Evolutionary conservation across 1,284 basidiomycete species (phyloP).

Genomic region (Mycena sp.): DNA sequence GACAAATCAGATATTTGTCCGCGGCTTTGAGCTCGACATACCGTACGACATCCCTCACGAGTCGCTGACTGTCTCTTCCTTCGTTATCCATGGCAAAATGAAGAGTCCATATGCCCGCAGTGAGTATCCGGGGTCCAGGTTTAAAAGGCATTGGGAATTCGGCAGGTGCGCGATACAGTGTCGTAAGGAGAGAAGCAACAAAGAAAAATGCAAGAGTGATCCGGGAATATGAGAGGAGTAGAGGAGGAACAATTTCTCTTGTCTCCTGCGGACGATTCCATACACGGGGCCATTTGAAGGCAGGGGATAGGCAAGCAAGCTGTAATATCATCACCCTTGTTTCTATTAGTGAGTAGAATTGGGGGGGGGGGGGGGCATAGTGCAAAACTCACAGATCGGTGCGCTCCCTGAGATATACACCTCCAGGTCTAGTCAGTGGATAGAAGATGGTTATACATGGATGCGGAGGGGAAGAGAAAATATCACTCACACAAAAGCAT

Average conservation of each 20-base stretch:
- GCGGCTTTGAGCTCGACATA: slow-evolving; percentile 38
- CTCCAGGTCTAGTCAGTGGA: slow-evolving; percentile 69
- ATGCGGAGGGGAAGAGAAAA: not conserved
- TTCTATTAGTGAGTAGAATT: not conserved
- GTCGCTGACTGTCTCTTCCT: slow-evolving; percentile 85
- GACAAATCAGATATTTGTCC: slow-evolving; percentile 15
- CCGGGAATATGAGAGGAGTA: slow-evolving; percentile 33
- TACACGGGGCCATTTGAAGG: slow-evolving; percentile 59
- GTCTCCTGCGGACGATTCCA: no score
- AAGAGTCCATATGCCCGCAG: slow-evolving; percentile 94
- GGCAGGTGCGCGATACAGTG: slow-evolving; percentile 62
- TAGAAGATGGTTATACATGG: not conserved
- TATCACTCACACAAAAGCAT: slow-evolving; percentile 78
- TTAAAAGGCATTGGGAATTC: slow-evolving; percentile 67
- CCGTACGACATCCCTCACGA: slow-evolving; percentile 80
- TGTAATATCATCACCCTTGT: slow-evolving; percentile 63
- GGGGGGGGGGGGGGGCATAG: no score
- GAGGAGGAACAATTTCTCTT: not conserved
- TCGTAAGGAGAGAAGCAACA: slow-evolving; percentile 59
- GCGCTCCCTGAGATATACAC: slow-evolving; percentile 81
- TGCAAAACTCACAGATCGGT: slow-evolving; percentile 75
- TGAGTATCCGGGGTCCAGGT: slow-evolving; percentile 74
- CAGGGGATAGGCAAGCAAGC: slow-evolving; percentile 56
- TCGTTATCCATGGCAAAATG: slow-evolving; percentile 90
- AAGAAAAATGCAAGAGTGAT: slow-evolving; percentile 54